Base-by-base conservation (phyloP, 306 rosid genomes). In the Begonia loranthoides region DNA sequence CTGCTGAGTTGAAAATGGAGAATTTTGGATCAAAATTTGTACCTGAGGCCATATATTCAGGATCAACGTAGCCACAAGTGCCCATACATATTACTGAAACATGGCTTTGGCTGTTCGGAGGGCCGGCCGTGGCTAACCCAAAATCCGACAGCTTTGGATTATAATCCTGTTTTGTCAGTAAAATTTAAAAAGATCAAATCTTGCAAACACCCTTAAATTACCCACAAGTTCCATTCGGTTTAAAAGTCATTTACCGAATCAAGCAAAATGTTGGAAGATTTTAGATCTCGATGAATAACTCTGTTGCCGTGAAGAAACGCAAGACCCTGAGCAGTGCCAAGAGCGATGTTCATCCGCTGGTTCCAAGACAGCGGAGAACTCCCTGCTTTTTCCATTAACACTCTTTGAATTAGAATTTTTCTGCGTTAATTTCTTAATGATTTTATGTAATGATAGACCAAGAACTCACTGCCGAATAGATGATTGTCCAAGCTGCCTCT, bases 71-170 rank as follows among this genome's bases (percentile, higher is more conserved):
- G 21, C 99, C 95, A 63, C 65, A 82, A 1, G 95, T 90, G 45
- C 99, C 99, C 95, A 90, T 90, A 41, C 87, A 80, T 70, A 94
- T 62, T 28, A 95, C 85, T 52, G 99, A 86, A 74, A 90, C 99
- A 52, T 90, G 77, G 61, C 94, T 90, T 58, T 34, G 50, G 69
- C 76, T 86, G 46, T 76, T 92, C 5, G 64, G 73, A 60, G 99
- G 99, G 47, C 99, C 99, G 39, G 82, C 99, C 73, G 78, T 90
- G 33, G 99, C 99, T 75, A 90, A 73, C 45, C 99, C 99, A 50
- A 90, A 90, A 62, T 90, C 99, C 2, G 95, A 86, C 22, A 90
- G 94, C 54, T 86, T 82, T 11, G 94, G 94, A 45, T 69, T 70
- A 41, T 70, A 78, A 38, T 65, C 63, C 99, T 90, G 83, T 19